Base-by-base conservation (phyloP, 345 rosid species). In the Eucalyptus grandis region DNA sequence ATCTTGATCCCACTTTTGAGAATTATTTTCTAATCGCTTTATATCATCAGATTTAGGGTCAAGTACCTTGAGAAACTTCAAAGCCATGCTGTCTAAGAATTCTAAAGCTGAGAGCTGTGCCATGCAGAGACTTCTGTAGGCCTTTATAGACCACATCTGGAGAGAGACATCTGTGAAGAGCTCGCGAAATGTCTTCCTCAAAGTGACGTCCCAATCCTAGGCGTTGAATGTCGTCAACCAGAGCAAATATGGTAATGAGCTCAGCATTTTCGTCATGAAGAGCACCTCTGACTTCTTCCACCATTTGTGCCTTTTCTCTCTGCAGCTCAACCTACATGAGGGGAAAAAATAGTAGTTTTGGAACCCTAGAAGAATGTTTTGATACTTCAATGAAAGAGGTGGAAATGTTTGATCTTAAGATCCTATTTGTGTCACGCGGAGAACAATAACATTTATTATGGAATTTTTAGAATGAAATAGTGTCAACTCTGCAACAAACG, bases 21-120 rank as follows among this genome's bases (percentile, higher is more conserved):
- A 21, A 7, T 19, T 19, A 54, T 19, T 22, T 54, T 54, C 26
- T 54, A 54, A 54, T 54, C 22, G 60, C 22, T 54, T 54, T 30
- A 17, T 87, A 19, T 24, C 31, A 37, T 37, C 12, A 43, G 77
- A 54, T 58, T 8, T 14, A 40, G 11, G 8, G 11, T 14, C 11
- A 15, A 26, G 53, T 89, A 93, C 96, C 96, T 91, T 87, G 92
- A 47, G 94, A 92, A 86, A 91, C 77, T 5, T 49, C n/a, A 80
- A 88, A 92, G 8, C 94, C 95, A 67, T 91, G 94, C 86, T 90
- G 95, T 88, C 95, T 90, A 10, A 92, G 91, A 40, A 93, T 93
- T 91, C 93, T 89, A 89, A 92, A 94, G 89, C 72, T 60, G 43
- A 93, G 94, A 86, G 94, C 94, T 5, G 89, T 83, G 3, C 88